phyloP scores from a whole-genome alignment of 139 green algal genomes.

The Chlamydomonas incerta region DNA sequence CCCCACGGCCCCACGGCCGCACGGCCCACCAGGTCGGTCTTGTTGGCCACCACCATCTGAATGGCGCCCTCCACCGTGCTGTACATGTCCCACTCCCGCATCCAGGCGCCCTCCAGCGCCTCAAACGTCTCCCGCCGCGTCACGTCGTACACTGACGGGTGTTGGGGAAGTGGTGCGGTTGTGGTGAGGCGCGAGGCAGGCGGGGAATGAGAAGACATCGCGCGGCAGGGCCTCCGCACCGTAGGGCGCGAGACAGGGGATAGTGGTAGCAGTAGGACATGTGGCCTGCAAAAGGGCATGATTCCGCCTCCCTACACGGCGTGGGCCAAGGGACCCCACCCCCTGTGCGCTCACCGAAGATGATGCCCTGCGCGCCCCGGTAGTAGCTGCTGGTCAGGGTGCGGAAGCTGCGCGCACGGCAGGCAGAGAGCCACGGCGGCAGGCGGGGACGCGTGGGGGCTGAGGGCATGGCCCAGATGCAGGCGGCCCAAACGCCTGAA shows the following conservation, averaged over 20 bases:
- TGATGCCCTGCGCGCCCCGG: conserved; percentile 73
- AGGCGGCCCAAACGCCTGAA: too few relatives aligned
- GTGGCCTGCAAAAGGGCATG: too few relatives aligned
- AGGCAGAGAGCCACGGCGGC: too few relatives aligned
- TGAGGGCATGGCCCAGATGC: too few relatives aligned
- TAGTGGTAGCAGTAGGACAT: too few relatives aligned
- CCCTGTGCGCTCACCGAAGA: conserved; percentile 70
- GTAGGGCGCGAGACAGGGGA: too few relatives aligned
- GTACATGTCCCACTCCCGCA: conserved; percentile 97
- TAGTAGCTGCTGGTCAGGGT: conserved; percentile 98
- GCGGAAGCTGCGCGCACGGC: conserved; percentile 83
- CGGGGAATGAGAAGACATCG: too few relatives aligned
- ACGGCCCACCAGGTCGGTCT: conserved; percentile 85
- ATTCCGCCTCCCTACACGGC: too few relatives aligned
- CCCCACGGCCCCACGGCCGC: neutral
- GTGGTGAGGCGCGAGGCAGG: neutral
- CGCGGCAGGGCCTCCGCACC: too few relatives aligned
- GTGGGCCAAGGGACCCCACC: too few relatives aligned
- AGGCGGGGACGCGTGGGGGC: too few relatives aligned
- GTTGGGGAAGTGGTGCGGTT: neutral
- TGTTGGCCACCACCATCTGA: conserved; percentile 98
- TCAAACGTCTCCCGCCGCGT: conserved; percentile 92
- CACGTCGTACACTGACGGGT: conserved; percentile 97
- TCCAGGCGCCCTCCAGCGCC: conserved; percentile 88
- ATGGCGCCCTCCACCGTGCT: conserved; percentile 87